Conservation (phyloP, 768 basidiomycete genomes). For the Heimioporus sp. region DNA sequence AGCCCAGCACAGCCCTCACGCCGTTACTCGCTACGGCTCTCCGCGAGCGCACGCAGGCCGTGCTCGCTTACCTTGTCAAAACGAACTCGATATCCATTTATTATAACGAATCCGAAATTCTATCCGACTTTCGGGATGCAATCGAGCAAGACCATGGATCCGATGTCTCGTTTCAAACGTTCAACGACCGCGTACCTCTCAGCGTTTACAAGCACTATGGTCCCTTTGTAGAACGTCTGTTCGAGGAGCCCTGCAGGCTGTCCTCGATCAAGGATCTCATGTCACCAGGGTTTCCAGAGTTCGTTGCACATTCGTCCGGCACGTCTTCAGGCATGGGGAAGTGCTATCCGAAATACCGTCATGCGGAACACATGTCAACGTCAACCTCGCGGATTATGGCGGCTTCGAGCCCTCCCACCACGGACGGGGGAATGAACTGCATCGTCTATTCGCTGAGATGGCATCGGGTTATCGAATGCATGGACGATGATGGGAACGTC, state of each 20-base stretch:
- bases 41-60: constrained; percentile 17
- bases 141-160: neutral
- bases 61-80: constrained; percentile 22
- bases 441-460: constrained; percentile 21
- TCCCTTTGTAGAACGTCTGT: constrained; percentile 18
- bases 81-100: constrained; percentile 15
- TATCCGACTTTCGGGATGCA: constrained; percentile 12
- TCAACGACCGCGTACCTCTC: neutral
- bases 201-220: neutral
- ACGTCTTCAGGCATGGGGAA: constrained; percentile 15
- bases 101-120: constrained; percentile 13
- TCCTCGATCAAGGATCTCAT: constrained; percentile 20
- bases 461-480: constrained; percentile 7
- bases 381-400: constrained; percentile 11
- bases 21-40: constrained; percentile 8
- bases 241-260: constrained; percentile 18
- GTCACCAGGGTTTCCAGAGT: constrained; percentile 20
- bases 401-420: constrained; percentile 7
- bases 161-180: constrained; percentile 5
- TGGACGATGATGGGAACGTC: constrained; percentile 8
- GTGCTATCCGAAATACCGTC: constrained; percentile 18
- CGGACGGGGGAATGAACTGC: constrained; percentile 14
- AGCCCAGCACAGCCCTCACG: too few relatives aligned
- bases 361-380: constrained; percentile 20
- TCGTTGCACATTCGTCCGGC: constrained; percentile 20